Conservation (phyloP, 2,329 filamentous ascomycete genomes). For the Dothideomycetes sp. region DNA sequence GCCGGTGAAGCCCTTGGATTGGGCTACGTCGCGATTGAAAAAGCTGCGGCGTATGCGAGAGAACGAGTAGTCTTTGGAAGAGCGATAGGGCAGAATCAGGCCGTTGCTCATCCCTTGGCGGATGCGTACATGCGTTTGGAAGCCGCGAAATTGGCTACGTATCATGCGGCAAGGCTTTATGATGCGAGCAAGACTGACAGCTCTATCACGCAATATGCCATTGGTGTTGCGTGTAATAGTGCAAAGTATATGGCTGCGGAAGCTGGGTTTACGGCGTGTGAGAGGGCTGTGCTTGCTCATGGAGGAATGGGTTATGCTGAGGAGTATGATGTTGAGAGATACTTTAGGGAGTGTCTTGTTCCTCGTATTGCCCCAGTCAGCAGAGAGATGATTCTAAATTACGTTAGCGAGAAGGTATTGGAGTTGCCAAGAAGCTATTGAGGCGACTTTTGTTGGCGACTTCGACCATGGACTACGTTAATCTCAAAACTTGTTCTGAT, state of each 20-base stretch:
- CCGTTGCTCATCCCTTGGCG: slow-evolving; percentile 56
- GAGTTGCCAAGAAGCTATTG: slow-evolving; percentile 59
- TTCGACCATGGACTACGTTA: no score
- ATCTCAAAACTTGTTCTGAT: no score
- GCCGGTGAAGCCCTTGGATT: slow-evolving; percentile 43
- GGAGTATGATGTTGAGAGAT: slow-evolving; percentile 55
- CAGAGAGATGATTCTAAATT: slow-evolving; percentile 28
- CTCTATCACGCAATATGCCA: slow-evolving; percentile 35
- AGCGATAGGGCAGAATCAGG: slow-evolving; percentile 58
- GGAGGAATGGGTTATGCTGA: slow-evolving; percentile 57
- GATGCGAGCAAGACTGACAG: slow-evolving; percentile 38
- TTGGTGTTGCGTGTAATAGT: slow-evolving; percentile 47
- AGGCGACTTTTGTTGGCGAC: no score
- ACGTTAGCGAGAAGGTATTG: slow-evolving; percentile 40
- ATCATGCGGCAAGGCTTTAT: slow-evolving; percentile 51
- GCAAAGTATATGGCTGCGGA: slow-evolving; percentile 53
- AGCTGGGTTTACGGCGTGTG: slow-evolving; percentile 51
- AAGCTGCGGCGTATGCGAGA: slow-evolving; percentile 55
- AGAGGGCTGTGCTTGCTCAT: slow-evolving; percentile 48
- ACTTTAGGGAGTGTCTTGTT: slow-evolving; percentile 50
- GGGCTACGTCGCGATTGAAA: slow-evolving; percentile 34
- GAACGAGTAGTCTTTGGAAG: slow-evolving; percentile 58
- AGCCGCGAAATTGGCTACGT: slow-evolving; percentile 52
- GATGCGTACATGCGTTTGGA: slow-evolving; percentile 56
- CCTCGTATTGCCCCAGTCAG: slow-evolving; percentile 52